Conservation (phyloP, 2,329 filamentous ascomycete genomes). For the Sporothrix curviconia region DNA sequence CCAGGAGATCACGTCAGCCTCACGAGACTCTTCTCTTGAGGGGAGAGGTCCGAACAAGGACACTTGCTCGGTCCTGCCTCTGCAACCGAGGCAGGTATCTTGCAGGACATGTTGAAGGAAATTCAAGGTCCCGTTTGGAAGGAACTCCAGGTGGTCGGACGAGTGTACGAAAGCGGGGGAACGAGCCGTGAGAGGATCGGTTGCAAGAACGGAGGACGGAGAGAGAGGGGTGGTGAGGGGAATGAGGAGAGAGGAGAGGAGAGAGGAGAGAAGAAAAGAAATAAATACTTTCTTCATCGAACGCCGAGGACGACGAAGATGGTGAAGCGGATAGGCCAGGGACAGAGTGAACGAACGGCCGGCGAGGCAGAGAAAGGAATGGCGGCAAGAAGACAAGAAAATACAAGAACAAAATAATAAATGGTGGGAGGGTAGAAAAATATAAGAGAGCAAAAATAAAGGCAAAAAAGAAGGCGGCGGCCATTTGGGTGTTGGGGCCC, state of each 20-base stretch:
- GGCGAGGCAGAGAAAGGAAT: neutral
- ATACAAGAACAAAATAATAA: neutral
- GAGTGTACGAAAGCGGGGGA: neutral
- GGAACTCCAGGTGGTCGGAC: neutral
- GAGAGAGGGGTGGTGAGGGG: too few species aligned
- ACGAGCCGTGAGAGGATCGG: too few species aligned
- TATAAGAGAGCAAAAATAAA: neutral
- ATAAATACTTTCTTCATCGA: too few species aligned
- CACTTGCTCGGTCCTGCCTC: too few species aligned
- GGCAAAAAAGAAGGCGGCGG: conserved; percentile 7
- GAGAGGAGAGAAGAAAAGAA: neutral
- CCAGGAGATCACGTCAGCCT: too few species aligned
- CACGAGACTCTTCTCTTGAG: neutral
- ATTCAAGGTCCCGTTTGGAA: too few species aligned
- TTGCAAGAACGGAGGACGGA: too few species aligned
- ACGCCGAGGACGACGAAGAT: neutral
- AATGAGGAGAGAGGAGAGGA: neutral
- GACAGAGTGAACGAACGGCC: neutral
- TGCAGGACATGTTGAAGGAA: neutral
- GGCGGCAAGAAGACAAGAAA: too few species aligned
- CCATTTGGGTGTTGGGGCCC: neutral
- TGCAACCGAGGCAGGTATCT: too few species aligned
- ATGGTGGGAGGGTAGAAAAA: conserved; percentile 5
- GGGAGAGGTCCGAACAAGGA: too few species aligned
- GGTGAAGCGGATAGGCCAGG: neutral